Evolutionary conservation across 805 yeast species (phyloP).

Genomic region (Barnettozyma sucrosica): DNA sequence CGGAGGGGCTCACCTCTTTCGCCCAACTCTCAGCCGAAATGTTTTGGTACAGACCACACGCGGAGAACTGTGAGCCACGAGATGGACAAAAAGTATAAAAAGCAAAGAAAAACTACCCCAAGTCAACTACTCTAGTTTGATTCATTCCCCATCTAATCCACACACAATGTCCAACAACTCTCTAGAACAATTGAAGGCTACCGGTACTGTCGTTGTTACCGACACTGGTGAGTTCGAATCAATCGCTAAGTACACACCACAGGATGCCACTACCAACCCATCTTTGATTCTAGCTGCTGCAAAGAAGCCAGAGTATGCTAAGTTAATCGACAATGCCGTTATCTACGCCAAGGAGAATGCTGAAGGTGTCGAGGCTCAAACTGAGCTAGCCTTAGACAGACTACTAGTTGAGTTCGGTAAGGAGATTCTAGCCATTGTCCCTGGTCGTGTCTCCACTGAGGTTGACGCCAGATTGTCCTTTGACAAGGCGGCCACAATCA

Average conservation of each 20-base stretch:
- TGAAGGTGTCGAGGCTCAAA: constrained; percentile 57
- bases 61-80: constrained; percentile 18
- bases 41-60: constrained; percentile 1
- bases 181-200: constrained; percentile 85
- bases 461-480: constrained; percentile 98
- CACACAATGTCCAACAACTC: constrained; percentile 47
- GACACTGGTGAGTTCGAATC: constrained; percentile 99
- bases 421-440: constrained; percentile 88
- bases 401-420: constrained; percentile 94
- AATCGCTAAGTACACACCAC: constrained; percentile 96
- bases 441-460: constrained; percentile 99
- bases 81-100: constrained; percentile 1
- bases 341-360: constrained; percentile 71
- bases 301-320: constrained; percentile 82
- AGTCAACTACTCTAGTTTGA: background rate
- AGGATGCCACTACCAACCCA: constrained; percentile 99
- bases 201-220: constrained; percentile 95
- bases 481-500: constrained; percentile 88
- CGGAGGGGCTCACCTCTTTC: background rate
- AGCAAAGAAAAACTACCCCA: background rate
- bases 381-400: constrained; percentile 81
- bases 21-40: background rate
- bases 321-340: constrained; percentile 86
- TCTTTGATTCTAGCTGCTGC: constrained; percentile 95
- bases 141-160: background rate